Percentiles rank a stretch among this genome's conserved stretches.
Evolutionary conservation across 805 yeast genomes (phyloP).

Genomic region (Suhomyces kilbournensis): DNA sequence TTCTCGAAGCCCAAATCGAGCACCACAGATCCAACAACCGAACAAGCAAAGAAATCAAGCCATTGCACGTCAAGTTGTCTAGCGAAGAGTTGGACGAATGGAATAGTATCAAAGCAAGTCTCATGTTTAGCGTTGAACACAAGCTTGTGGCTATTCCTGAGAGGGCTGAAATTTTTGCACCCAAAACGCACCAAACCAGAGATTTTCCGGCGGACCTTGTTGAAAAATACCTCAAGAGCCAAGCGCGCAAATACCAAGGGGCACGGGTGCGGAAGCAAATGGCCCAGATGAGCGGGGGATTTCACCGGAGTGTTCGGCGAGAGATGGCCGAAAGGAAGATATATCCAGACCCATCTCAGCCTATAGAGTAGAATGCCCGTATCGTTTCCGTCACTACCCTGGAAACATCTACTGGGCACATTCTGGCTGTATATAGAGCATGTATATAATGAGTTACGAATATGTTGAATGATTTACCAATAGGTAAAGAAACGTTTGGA

Average conservation of each 20-base stretch:
- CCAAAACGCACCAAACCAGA: background rate
- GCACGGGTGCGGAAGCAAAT: slow-evolving; percentile 11
- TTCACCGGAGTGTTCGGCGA: slow-evolving; percentile 15
- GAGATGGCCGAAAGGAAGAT: slow-evolving; percentile 16
- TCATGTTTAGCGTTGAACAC: background rate
- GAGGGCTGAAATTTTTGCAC: background rate
- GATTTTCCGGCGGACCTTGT: slow-evolving; percentile 4
- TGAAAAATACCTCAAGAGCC: slow-evolving; percentile 2
- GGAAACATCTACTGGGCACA: no score
- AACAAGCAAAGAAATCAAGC: background rate
- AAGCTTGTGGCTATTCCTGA: background rate
- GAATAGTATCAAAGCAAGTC: background rate
- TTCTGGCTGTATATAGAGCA: no score
- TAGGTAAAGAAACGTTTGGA: no score
- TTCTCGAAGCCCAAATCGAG: slow-evolving; percentile 4
- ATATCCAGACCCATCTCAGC: no score
- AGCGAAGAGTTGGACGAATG: background rate
- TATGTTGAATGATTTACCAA: no score
- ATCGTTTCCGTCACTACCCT: no score
- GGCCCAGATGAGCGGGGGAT: slow-evolving; percentile 20
- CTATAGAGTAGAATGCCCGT: no score
- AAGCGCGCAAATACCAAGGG: slow-evolving; percentile 4
- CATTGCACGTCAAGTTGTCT: background rate
- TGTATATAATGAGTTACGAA: background rate
- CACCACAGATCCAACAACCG: background rate